Evolutionary conservation across 176 grass and related monocot species (phyloP).

Genomic region (Urochloa ruziziensis): DNA sequence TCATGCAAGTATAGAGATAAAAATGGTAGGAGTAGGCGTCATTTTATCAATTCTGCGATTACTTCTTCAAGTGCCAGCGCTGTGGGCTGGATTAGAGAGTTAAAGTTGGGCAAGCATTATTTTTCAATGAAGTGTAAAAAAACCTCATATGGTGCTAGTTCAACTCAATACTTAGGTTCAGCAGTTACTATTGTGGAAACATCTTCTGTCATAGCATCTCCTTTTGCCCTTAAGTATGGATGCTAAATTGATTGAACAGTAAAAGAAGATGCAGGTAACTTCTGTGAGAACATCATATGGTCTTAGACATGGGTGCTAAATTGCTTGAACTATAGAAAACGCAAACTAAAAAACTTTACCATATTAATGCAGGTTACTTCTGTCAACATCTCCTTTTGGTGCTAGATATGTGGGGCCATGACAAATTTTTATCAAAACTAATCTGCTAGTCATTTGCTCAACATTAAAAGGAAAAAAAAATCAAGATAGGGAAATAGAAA

Average conservation of each 20-base stretch:
- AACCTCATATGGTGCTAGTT: neutral
- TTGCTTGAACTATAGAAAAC: neutral
- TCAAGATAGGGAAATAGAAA: neutral
- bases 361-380: neutral
- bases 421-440: neutral
- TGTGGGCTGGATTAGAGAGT: too few species aligned
- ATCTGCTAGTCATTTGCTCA: neutral
- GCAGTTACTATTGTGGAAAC: neutral
- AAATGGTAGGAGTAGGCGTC: neutral
- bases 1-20: neutral
- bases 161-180: neutral
- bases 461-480: neutral
- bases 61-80: neutral
- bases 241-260: neutral
- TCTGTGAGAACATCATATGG: neutral
- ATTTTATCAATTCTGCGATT: slow-evolving; percentile 9
- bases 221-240: neutral
- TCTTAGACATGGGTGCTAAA: neutral
- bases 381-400: neutral
- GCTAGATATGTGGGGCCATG: neutral
- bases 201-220: neutral
- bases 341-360: neutral
- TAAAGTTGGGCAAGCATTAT: neutral
- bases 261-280: neutral
- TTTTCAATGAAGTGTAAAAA: neutral